Conservation (phyloP, 1,139 yeast species). For the Diutina mesorugosa region DNA sequence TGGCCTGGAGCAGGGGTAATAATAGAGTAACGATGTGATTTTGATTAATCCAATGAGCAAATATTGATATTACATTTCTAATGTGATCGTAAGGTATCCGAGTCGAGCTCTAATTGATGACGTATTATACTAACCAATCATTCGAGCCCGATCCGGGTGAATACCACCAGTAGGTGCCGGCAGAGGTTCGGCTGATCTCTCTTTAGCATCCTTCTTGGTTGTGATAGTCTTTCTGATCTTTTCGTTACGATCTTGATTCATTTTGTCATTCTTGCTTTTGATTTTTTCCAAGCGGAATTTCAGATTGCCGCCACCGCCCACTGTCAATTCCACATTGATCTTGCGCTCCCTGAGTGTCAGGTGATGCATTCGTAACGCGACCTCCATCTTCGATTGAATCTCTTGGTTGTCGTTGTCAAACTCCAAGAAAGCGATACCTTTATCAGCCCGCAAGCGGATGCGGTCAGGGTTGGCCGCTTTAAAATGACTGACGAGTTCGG, state of each 20-base stretch:
- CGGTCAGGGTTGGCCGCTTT: conserved; percentile 59
- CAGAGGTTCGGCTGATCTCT: conserved; percentile 6
- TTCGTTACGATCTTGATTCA: conserved; percentile 49
- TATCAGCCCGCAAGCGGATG: conserved; percentile 66
- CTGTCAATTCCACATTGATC: conserved; percentile 91
- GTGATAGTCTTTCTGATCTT: conserved; percentile 36
- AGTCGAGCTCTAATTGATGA: neutral
- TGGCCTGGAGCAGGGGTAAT: neutral
- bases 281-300: conserved; percentile 56
- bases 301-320: conserved; percentile 96
- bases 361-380: conserved; percentile 76
- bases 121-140: neutral
- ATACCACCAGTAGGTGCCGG: neutral
- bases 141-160: neutral
- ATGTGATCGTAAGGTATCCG: neutral
- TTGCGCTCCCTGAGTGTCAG: conserved; percentile 52
- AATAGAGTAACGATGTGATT: neutral
- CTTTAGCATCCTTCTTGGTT: conserved; percentile 17
- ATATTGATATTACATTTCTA: neutral
- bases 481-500: conserved; percentile 63
- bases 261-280: conserved; percentile 63
- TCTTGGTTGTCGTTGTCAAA: conserved; percentile 51
- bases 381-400: conserved; percentile 69
- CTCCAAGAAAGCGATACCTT: conserved; percentile 90
- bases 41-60: neutral